Percentiles rank a stretch among this genome's conserved stretches.
These are phyloP conservation scores for Irpex sp. DNA, from an alignment of 1,284 basidiomycete genomes.

Conservation along the genomic window DNA sequence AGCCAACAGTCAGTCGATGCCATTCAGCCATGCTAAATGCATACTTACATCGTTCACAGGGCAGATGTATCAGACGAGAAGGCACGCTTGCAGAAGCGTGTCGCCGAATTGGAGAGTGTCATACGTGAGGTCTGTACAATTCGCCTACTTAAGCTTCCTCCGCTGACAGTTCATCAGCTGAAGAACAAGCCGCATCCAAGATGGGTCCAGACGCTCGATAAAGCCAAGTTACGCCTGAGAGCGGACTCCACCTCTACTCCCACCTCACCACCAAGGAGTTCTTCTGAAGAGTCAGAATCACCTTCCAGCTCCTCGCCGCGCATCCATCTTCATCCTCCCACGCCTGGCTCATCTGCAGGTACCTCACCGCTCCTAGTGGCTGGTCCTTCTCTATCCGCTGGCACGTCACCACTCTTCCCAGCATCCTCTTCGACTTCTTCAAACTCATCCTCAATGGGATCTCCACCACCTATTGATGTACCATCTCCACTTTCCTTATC, in stretches of 20 bases:
- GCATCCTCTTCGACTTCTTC: slow-evolving; percentile 10
- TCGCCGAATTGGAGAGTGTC: slow-evolving; percentile 81
- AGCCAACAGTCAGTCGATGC: slow-evolving; percentile 46
- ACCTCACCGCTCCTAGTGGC: slow-evolving; percentile 1
- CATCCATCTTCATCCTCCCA: slow-evolving; percentile 9
- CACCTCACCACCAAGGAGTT: slow-evolving; percentile 5
- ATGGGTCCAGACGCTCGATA: slow-evolving; percentile 43
- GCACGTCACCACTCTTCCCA: slow-evolving; percentile 4
- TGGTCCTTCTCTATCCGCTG: slow-evolving; percentile 2
- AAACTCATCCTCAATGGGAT: slow-evolving; percentile 5
- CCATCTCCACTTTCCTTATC: slow-evolving; percentile 16
- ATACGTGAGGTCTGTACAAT: slow-evolving; percentile 61
- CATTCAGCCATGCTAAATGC: neutral
- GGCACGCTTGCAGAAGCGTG: slow-evolving; percentile 64
- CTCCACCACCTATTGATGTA: neutral
- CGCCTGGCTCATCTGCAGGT: slow-evolving; percentile 4
- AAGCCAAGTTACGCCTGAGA: slow-evolving; percentile 7
- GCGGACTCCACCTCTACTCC: neutral
- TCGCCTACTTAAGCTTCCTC: neutral
- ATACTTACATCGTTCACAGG: slow-evolving; percentile 15
- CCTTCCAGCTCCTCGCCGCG: neutral
- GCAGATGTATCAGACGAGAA: slow-evolving; percentile 50
- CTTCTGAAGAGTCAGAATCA: slow-evolving; percentile 7
- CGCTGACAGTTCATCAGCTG: slow-evolving; percentile 29
- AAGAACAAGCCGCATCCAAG: slow-evolving; percentile 74